Percentiles rank a stretch among this genome's conserved stretches.
phyloP scores from a whole-genome alignment of 202 grass and related monocot genomes.

The Panicum virgatum region DNA sequence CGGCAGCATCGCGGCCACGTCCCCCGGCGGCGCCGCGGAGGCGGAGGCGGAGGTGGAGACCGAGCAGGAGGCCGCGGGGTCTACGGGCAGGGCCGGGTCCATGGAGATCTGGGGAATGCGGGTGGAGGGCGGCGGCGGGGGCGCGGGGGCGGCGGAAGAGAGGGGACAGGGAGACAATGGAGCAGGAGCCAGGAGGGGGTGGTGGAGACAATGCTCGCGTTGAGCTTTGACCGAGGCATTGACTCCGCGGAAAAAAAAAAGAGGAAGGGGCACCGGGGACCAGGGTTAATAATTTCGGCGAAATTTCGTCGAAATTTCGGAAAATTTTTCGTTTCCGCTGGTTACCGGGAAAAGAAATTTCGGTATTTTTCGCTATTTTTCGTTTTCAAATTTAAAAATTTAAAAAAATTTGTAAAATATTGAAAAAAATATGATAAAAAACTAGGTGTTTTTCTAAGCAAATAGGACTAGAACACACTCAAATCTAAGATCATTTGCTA shows the following conservation, averaged over 20 bases:
- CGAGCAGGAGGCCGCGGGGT: conserved; percentile 24
- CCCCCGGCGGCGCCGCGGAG: conserved; percentile 10
- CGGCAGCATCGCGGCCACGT: conserved; percentile 59
- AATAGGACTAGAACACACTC: too few relatives aligned
- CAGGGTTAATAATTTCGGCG: too few relatives aligned
- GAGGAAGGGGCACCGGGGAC: neutral
- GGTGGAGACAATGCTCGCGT: conserved; percentile 32
- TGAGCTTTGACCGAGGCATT: conserved; percentile 49
- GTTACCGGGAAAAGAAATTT: too few relatives aligned
- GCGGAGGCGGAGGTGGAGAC: conserved; percentile 27
- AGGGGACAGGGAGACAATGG: neutral
- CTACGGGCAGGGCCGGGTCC: conserved; percentile 2
- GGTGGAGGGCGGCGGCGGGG: neutral
- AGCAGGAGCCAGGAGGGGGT: neutral
- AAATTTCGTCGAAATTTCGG: too few relatives aligned
- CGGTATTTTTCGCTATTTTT: too few relatives aligned
- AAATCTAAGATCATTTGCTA: too few relatives aligned
- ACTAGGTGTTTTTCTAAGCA: too few relatives aligned
- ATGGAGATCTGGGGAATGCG: conserved; percentile 49
- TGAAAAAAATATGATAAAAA: too few relatives aligned
- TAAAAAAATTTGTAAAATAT: too few relatives aligned
- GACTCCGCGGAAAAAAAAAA: conserved; percentile 31
- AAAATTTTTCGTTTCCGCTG: too few relatives aligned
- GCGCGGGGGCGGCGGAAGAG: neutral
- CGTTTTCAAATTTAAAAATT: too few relatives aligned